These are phyloP conservation scores for Ganoderma lingzhi DNA, from an alignment of 1,284 basidiomycete genomes.

Conservation along the genomic window DNA sequence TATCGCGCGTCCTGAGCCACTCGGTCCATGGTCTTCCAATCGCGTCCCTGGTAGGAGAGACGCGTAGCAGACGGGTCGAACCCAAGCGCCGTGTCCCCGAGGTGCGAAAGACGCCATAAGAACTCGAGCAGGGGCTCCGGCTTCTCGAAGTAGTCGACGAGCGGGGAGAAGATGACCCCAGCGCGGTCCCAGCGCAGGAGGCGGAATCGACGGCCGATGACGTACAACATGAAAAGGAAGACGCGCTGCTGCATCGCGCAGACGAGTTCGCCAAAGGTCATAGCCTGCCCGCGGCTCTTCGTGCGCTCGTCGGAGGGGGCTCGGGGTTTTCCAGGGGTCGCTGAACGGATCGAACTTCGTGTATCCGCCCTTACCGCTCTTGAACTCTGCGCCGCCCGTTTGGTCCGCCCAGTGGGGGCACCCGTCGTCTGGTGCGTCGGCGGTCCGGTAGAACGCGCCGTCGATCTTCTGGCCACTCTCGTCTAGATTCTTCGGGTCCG, in stretches of 20 bases:
- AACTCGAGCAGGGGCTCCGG: conserved; percentile 9
- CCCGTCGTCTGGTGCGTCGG: neutral
- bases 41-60: neutral
- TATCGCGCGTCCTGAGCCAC: too few species aligned
- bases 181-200: conserved; percentile 21
- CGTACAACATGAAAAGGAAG: conserved; percentile 11
- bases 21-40: neutral
- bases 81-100: conserved; percentile 4
- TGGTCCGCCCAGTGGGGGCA: neutral
- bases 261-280: too few species aligned
- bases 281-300: neutral
- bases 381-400: conserved; percentile 2
- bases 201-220: neutral
- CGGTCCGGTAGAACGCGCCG: neutral
- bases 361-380: neutral
- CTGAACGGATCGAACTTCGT: neutral
- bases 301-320: neutral
- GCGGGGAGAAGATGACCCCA: conserved; percentile 8
- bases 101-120: conserved; percentile 13
- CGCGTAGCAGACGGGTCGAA: conserved; percentile 15
- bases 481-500: neutral
- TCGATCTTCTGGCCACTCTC: conserved; percentile 1
- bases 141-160: conserved; percentile 16
- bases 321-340: neutral
- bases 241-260: conserved; percentile 22